phyloP scores from a whole-genome alignment of 2,329 filamentous ascomycete species.

The Chaetomium globosum region DNA sequence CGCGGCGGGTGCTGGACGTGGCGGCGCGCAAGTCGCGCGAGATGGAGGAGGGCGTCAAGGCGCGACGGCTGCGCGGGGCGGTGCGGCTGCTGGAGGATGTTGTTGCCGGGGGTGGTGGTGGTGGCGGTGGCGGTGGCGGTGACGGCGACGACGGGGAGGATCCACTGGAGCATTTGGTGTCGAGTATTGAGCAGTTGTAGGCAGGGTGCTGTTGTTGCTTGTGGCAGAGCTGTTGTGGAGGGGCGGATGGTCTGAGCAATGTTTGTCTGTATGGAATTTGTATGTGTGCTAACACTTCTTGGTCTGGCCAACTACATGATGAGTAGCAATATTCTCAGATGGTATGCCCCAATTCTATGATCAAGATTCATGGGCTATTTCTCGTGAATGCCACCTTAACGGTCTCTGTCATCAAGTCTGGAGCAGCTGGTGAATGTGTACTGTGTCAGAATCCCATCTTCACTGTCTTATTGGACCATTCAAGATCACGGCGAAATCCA shows the following conservation, averaged over 20 bases:
- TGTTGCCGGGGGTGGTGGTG: slow-evolving; percentile 44
- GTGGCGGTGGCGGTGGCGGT: slow-evolving; percentile 39
- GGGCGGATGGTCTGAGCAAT: not conserved
- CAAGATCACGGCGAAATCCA: not conserved
- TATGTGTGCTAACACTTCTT: not conserved
- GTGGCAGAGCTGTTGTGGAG: not conserved
- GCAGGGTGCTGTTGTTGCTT: not conserved
- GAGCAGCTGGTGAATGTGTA: not conserved
- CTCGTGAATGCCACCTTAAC: not conserved
- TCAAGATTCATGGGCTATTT: not conserved
- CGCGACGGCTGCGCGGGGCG: slow-evolving; percentile 61
- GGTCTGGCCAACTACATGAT: not conserved
- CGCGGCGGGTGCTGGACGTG: slow-evolving; percentile 73
- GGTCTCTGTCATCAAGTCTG: not conserved
- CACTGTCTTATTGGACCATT: not conserved
- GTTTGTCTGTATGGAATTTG: slow-evolving; percentile 1
- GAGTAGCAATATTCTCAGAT: not conserved
- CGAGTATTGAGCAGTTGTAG: slow-evolving; percentile 60
- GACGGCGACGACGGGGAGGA: slow-evolving; percentile 43
- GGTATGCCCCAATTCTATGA: not conserved
- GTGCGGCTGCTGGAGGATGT: slow-evolving; percentile 49
- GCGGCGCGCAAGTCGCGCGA: slow-evolving; percentile 78
- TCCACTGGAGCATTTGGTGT: slow-evolving; percentile 56
- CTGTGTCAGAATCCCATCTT: not conserved
- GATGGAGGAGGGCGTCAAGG: slow-evolving; percentile 73